Percentiles rank a stretch among this genome's conserved stretches.
These are phyloP conservation scores for Chloromonas sp. DNA, from an alignment of 163 green algal genomes.

Conservation along the genomic window DNA sequence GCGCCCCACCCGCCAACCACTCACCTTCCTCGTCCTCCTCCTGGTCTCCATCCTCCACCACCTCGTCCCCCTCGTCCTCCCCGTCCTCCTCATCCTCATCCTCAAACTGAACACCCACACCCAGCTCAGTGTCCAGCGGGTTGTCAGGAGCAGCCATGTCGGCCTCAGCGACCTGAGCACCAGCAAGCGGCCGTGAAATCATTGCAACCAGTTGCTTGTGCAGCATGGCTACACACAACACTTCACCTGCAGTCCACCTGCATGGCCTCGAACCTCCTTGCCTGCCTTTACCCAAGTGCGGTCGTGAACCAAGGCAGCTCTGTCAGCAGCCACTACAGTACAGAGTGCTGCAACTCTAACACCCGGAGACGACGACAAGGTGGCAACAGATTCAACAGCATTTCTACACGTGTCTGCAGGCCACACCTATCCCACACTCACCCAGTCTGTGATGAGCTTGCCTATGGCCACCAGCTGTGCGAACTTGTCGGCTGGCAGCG, in stretches of 20 bases:
- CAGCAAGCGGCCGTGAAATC: too few species aligned
- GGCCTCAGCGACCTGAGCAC: neutral
- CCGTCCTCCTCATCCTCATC: slow-evolving; percentile 56
- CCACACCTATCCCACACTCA: slow-evolving; percentile 2
- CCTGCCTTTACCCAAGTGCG: too few species aligned
- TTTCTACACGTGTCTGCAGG: too few species aligned
- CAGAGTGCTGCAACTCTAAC: too few species aligned
- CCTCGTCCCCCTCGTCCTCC: slow-evolving; percentile 39
- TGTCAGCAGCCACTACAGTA: too few species aligned
- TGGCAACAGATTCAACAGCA: too few species aligned
- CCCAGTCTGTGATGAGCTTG: slow-evolving; percentile 91
- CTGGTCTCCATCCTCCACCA: slow-evolving; percentile 62
- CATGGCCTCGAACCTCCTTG: too few species aligned
- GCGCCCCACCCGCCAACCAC: neutral
- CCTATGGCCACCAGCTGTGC: slow-evolving; percentile 73
- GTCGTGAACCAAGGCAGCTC: too few species aligned
- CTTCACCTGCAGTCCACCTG: too few species aligned
- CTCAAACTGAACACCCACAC: slow-evolving; percentile 71
- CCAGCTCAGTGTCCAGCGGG: slow-evolving; percentile 54
- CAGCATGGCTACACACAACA: too few species aligned
- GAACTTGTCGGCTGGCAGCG: slow-evolving; percentile 74
- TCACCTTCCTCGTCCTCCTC: slow-evolving; percentile 51
- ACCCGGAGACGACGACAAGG: too few species aligned
- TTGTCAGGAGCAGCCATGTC: slow-evolving; percentile 5
- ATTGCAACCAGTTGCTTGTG: too few species aligned